Evolutionary conservation across 2,329 filamentous ascomycete species (phyloP).

Genomic region (Cordyceps fumosorosea): DNA sequence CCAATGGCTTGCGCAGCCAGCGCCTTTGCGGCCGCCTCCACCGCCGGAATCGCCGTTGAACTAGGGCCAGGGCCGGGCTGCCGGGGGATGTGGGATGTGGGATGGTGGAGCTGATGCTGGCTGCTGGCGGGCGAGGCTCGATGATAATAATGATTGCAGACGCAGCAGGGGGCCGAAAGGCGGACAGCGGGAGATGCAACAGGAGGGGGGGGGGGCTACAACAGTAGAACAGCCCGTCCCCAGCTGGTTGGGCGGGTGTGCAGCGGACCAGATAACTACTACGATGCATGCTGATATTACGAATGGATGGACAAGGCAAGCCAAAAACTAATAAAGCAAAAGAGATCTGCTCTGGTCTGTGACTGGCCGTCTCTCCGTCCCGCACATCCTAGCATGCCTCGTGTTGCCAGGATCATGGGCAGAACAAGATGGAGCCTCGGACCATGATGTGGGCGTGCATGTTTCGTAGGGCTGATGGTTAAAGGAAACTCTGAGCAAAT

Average conservation of each 20-base stretch:
- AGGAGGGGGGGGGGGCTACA: background rate
- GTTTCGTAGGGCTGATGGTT: conserved; percentile 12
- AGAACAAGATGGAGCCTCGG: background rate
- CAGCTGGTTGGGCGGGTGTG: background rate
- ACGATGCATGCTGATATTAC: background rate
- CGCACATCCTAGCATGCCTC: conserved; percentile 7
- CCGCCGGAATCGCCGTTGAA: background rate
- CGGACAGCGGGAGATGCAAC: background rate
- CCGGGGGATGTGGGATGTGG: conserved; percentile 4
- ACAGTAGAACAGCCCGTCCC: background rate
- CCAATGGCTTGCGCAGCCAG: background rate
- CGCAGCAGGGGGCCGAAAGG: background rate
- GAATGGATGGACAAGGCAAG: background rate
- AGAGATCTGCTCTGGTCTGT: background rate
- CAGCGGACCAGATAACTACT: background rate
- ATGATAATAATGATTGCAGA: background rate
- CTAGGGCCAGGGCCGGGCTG: conserved; percentile 1
- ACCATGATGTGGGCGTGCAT: conserved; percentile 3
- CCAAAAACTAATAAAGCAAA: background rate
- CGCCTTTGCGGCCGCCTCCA: background rate
- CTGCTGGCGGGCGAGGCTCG: background rate
- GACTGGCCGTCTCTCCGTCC: background rate
- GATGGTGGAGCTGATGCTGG: background rate
- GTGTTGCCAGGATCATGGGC: conserved; percentile 12
- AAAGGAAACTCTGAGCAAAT: background rate